A percentile compares a stretch with the other conserved stretches of the same genome.
Evolutionary conservation across 2,329 filamentous ascomycete species (phyloP).

Genomic region (Monilinia vaccinii-corymbosi): DNA sequence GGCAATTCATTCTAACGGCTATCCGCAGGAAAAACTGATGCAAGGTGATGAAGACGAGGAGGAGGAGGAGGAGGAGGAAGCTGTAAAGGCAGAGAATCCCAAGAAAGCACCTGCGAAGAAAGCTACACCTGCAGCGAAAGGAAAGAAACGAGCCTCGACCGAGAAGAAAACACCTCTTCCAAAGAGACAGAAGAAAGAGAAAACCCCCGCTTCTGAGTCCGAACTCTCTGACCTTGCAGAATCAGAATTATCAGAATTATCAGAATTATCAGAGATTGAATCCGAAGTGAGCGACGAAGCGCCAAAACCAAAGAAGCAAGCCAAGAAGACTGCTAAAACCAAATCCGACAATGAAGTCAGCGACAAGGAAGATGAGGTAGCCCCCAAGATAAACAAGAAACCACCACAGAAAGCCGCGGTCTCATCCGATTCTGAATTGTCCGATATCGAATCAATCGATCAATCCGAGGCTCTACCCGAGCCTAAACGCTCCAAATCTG

Average conservation of each 20-base stretch:
- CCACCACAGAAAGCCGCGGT: not conserved
- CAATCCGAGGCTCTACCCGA: not conserved
- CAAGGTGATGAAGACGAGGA: conserved; percentile 12
- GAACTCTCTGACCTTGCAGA: conserved; percentile 2
- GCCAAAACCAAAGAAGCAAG: conserved; percentile 4
- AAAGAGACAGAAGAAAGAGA: conserved; percentile 28
- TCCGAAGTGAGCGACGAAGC: conserved; percentile 16
- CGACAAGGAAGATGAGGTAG: conserved; percentile 3
- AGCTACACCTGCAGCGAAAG: conserved; percentile 32
- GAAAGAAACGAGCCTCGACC: conserved; percentile 32
- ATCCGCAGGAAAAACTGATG: conserved; percentile 8
- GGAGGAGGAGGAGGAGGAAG: conserved; percentile 36
- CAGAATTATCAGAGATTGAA: conserved; percentile 8
- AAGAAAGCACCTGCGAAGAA: conserved; percentile 4
- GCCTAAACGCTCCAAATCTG: not conserved
- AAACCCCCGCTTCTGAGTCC: conserved; percentile 14
- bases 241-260: conserved; percentile 6
- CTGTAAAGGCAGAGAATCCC: conserved; percentile 28
- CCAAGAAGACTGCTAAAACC: not conserved
- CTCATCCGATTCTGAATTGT: not conserved
- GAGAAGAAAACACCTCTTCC: conserved; percentile 32
- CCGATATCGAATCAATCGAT: conserved; percentile 1
- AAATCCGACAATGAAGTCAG: not conserved
- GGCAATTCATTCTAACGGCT: not conserved
- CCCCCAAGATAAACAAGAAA: not conserved